Evolutionary conservation across 2,329 filamentous ascomycete species (phyloP), one percentile per base, ranked within the genome.

Genomic region (Ophiostoma ulmi): DNA sequence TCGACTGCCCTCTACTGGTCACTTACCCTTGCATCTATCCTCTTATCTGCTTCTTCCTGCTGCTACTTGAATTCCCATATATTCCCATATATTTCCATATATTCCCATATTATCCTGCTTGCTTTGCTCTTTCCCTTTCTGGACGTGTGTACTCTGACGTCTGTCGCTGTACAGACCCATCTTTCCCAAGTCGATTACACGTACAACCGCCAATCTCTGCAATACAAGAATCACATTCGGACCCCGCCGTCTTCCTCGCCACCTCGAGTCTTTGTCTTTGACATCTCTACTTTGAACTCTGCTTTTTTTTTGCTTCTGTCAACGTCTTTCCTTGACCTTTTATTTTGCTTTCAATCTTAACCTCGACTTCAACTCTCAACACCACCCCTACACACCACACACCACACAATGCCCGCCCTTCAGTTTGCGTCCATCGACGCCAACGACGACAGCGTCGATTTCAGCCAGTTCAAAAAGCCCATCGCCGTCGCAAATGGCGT

Each of bases 381-480:
- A 14, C 52, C 5, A 26, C 52, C 22, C 52, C 8, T 36, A 35
- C 31, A 11, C 63, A 61, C 39, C 41, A 35, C 31, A 11, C 63
- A 61, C 39, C 41, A 20, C 67, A 66, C 69, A 70, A 74, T 74
- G 73, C 72, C 73, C 63, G 70, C 73, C 20, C 26, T 73, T 10
- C 70, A 72, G 38, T 72, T 73, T 31, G 72, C 70, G 48, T 72
- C 72, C 35, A 73, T 74, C 70, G 72, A 73, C 67, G 69, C 69
- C 63, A 38, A 70, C 71, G 74, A 75, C 65, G 73, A 74, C 70
- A 72, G 72, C 71, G 61, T 74, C 72, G 70, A 72, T 66, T 72
- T 73, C 22, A 22, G 68, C 39, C 22, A 39, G 8, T 72, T 72
- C 38, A 31, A 67, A 14, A 55, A 55, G 14, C 10, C 65, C 7